phyloP scores from a whole-genome alignment of 2,329 filamentous ascomycete genomes.

The Ophiocordyceps camponoti-rufipedis region DNA sequence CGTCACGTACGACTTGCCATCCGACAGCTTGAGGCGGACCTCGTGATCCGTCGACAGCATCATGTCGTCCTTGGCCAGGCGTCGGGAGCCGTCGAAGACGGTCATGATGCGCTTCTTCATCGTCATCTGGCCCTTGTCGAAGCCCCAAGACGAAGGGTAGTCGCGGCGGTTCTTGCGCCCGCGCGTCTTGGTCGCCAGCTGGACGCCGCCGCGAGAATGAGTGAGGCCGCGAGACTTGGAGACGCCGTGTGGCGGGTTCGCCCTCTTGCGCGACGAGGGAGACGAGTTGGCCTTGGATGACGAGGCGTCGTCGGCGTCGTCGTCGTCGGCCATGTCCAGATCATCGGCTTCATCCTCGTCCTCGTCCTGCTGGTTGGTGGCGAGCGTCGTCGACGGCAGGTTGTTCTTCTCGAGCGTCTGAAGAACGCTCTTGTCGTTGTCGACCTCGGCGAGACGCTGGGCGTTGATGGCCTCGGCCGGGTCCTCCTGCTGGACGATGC shows the following conservation, averaged over 20 bases:
- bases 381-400: constrained; percentile 26
- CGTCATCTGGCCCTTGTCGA: constrained; percentile 81
- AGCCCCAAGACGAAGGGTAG: constrained; percentile 89
- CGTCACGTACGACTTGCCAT: constrained; percentile 67
- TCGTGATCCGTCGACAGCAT: constrained; percentile 94
- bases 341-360: constrained; percentile 40
- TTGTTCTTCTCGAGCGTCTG: constrained; percentile 47
- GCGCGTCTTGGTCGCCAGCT: constrained; percentile 34
- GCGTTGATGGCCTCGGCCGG: constrained; percentile 52
- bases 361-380: constrained; percentile 25
- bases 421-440: constrained; percentile 42
- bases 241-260: constrained; percentile 35
- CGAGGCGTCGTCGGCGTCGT: constrained; percentile 20
- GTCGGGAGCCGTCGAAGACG: constrained; percentile 73
- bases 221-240: constrained; percentile 58
- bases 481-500: constrained; percentile 49
- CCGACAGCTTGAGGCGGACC: constrained; percentile 65
- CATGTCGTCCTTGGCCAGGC: constrained; percentile 96
- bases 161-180: constrained; percentile 84
- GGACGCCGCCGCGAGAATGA: constrained; percentile 57
- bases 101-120: constrained; percentile 95
- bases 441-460: constrained; percentile 45
- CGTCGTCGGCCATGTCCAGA: constrained; percentile 33
- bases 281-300: constrained; percentile 24
- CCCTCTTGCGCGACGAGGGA: constrained; percentile 32